Base-by-base conservation (phyloP, 1,284 basidiomycete species). In the Rhodotorula sp. region DNA sequence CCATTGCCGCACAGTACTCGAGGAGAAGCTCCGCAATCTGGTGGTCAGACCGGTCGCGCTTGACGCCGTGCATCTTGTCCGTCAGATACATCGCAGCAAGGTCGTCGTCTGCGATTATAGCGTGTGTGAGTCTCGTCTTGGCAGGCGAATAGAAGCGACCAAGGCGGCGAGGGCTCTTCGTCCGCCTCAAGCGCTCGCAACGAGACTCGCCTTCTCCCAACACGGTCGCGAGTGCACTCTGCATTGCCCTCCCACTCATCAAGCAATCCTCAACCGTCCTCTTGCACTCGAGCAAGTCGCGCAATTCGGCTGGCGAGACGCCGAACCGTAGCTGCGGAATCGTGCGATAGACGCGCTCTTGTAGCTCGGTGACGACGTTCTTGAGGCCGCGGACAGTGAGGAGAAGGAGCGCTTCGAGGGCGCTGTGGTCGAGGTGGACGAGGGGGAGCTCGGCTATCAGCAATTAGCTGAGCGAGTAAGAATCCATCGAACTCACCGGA, bases 241-340 rank as follows among this genome's bases (percentile, higher is more conserved):
- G 72, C 34, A 72, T 58, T n/a, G 64, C 64, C 13, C 72, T 24
- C 0, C 72, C 72, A 8, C 61, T 46, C 44, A 67, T n/a, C 8
- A 74, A 27, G 24, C 60, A 64, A 30, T 74, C 72, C 39, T 74
- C 70, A 20, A 68, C 67, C 4, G 62, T 67, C 22, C 72, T 29
- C 54, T 74, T 74, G 49, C 64, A 59, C 52, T 74, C 67, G 20
- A 74, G 62, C 2, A 74, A n/a, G 36, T 74, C 70, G 34, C 68
- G 48, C 34, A 74, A 61, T 53, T 71, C 67, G 24, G 62, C 62
- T 4, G 67, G 64, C 8, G 62, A 65, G 32, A 74, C 70, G 8
- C 70, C 67, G 19, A 67, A 65, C 8, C 67, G 64, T 1, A 74
- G 67, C 30, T 68, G 56, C 22, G 66, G 67, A 22, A 70, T 64